phyloP scores from a whole-genome alignment of 2,329 filamentous ascomycete species.

The Fusarium sp. region DNA sequence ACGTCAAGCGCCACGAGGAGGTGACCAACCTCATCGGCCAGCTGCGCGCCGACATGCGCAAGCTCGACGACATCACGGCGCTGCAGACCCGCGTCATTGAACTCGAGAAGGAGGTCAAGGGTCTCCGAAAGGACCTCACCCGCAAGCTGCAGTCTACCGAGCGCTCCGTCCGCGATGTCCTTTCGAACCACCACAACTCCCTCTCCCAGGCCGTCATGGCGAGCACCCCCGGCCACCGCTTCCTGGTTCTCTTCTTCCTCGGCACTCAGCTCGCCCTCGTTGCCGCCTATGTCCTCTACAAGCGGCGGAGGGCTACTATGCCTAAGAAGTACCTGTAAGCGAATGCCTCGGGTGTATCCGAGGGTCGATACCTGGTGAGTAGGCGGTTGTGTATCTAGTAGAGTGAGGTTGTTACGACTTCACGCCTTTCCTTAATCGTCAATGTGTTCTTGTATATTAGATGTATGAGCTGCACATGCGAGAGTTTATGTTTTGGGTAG shows the following conservation, averaged over 20 bases:
- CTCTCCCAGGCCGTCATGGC: conserved; percentile 61
- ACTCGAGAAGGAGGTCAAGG: conserved; percentile 68
- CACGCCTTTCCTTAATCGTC: conserved; percentile 6
- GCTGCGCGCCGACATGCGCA: conserved; percentile 58
- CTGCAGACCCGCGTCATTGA: conserved; percentile 59
- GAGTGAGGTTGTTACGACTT: conserved; percentile 22
- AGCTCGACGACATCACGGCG: conserved; percentile 56
- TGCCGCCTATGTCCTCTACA: conserved; percentile 79
- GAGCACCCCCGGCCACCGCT: conserved; percentile 60
- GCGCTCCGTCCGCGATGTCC: conserved; percentile 62
- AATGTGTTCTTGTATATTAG: conserved; percentile 35
- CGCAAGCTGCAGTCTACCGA: conserved; percentile 63
- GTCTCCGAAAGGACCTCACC: conserved; percentile 62
- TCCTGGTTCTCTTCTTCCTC: conserved; percentile 75
- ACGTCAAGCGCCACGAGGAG: conserved; percentile 68
- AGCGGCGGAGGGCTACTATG: conserved; percentile 76
- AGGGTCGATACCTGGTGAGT: background rate
- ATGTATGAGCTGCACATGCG: conserved; percentile 29
- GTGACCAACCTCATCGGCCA: conserved; percentile 59
- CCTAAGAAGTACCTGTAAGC: conserved; percentile 91
- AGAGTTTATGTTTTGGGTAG: conserved; percentile 26
- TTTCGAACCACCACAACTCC: conserved; percentile 61
- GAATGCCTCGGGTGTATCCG: background rate
- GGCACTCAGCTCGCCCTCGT: conserved; percentile 78
- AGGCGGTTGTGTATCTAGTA: conserved; percentile 19